Evolutionary conservation across 2,329 filamentous ascomycete genomes (phyloP).

Genomic region (Dichotomopilus funicola): DNA sequence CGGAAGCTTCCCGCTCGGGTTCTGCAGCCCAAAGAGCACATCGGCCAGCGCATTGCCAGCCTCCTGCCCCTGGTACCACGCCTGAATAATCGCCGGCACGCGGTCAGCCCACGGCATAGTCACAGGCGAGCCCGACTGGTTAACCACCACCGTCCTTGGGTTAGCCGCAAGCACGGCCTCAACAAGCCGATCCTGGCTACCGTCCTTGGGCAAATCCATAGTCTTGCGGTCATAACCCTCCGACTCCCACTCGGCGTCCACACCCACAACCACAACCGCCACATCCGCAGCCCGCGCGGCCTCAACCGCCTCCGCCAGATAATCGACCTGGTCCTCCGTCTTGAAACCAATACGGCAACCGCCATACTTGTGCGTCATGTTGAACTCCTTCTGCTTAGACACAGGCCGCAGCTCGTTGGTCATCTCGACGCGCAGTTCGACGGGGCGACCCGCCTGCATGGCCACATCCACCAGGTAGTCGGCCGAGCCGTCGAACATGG

Average conservation of each 20-base stretch:
- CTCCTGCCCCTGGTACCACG: constrained; percentile 66
- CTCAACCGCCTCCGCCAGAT: constrained; percentile 58
- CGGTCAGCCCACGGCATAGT: constrained; percentile 63
- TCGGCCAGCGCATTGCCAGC: constrained; percentile 62
- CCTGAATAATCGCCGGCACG: constrained; percentile 61
- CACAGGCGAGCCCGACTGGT: constrained; percentile 62
- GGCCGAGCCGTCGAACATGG: constrained; percentile 63
- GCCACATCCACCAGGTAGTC: constrained; percentile 56
- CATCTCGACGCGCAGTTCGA: constrained; percentile 58
- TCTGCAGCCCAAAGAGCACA: constrained; percentile 56
- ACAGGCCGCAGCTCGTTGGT: constrained; percentile 59
- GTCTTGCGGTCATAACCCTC: constrained; percentile 62
- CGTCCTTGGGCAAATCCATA: constrained; percentile 52
- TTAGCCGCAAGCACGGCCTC: constrained; percentile 57
- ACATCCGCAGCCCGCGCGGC: constrained; percentile 57
- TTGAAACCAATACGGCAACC: constrained; percentile 67
- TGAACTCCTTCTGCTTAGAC: constrained; percentile 51
- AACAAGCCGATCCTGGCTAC: constrained; percentile 56
- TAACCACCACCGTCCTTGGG: constrained; percentile 59
- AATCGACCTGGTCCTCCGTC: constrained; percentile 55
- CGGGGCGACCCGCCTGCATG: constrained; percentile 51
- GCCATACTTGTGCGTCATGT: constrained; percentile 59
- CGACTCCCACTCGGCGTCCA: constrained; percentile 70
- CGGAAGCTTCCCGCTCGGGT: constrained; percentile 62
- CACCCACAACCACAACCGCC: constrained; percentile 60